Base-by-base conservation (phyloP, 495 filamentous ascomycete species). In the Poronia punctata region DNA sequence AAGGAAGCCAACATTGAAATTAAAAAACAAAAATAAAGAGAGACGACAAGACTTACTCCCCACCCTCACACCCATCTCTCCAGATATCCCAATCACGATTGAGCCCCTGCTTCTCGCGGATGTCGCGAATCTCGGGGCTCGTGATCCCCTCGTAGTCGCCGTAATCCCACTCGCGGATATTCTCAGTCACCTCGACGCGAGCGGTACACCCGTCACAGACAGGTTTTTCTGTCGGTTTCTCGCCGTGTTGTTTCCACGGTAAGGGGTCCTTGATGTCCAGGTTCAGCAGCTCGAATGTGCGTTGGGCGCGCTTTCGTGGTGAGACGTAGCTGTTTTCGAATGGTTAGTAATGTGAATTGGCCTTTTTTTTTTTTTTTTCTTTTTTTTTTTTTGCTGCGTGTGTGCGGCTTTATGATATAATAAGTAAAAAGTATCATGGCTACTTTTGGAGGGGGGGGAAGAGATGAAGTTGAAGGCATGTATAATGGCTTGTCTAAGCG, bases 111-210 rank as follows among this genome's bases (percentile, higher is more conserved):
- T 72, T 60, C 56, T 68, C 74, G 22, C 87, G 68, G 38, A 71
- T 42, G 37, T 74, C 66, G 17, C 71, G 55, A 52, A 97, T 96
- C 53, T 85, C 62, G 11, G 72, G 59, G 39, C 74, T 82, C 5
- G 84, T 93, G 59, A 94, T 76, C 2, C 92, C 92, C 59, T 98
- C 92, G 57, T 97, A 98, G 47, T 84, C 78, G 8, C 92, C 92
- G 51, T 98, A 98, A 63, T 94, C 86, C 90, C 90, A 98, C 57
- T 98, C 90, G 9, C 83, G 73, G 19, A 96, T 79, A 34, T 83
- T 79, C 43, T 88, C 76, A 0, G 84, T 87, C 28, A 92, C 64
- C 48, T 81, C 61, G 2, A 93, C 74, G 11, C 62, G 54, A 7
- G 72, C 72, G 4, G 63, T 33, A 33, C 70, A 75, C 3, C 59